Evolutionary conservation across 2,329 filamentous ascomycete species (phyloP), one percentile per base, ranked within the genome.

Genomic region (Nemania bipapillata): DNA sequence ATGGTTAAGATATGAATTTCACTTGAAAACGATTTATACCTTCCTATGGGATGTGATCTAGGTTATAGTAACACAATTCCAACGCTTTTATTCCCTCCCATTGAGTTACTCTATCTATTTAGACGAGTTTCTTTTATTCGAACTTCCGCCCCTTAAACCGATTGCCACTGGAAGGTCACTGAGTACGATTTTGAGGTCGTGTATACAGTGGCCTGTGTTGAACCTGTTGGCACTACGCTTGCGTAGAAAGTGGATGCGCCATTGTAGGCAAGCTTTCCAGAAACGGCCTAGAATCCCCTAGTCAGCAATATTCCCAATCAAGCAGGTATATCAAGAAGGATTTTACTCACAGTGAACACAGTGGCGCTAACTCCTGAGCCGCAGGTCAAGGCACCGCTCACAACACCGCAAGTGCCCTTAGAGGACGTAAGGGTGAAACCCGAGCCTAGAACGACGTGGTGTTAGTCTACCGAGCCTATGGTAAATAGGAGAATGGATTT

Each of bases 371-470:
- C 82, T n/a, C 81, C 78, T 2, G 81, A 81, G 3, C 82, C 86
- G 75, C 90, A 92, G 15, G 80, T 84, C 49, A 91, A 82, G 5
- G 80, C 80, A n/a, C 83, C 84, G 2, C 81, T 78, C 4, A 84
- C 80, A 53, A 91, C 82, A 0, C 84, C 85, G 72, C 90, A 92
- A 15, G 77, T 79, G 6, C 88, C 88, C 75, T 89, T 90, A 54
- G 84, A 86, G 12, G 86, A 87, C 55, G 79, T 82, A 12, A 91
- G 78, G 0, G 86, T 89, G 80, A 89, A 88, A 49, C 84, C 85
- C 12, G 76, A 76, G 52, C 80, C 79, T 70, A 42, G 11, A 32
- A 20, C 26, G 37, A 42, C 37, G 17, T 0, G 17, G 60, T 26
- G 17, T 63, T 26, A 65, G 58, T 5, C 2, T 28, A 3, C 7